Percentiles rank a stretch among this genome's conserved stretches.
phyloP scores from a whole-genome alignment of 2,329 filamentous ascomycete genomes.

The Fusarium scirpi region DNA sequence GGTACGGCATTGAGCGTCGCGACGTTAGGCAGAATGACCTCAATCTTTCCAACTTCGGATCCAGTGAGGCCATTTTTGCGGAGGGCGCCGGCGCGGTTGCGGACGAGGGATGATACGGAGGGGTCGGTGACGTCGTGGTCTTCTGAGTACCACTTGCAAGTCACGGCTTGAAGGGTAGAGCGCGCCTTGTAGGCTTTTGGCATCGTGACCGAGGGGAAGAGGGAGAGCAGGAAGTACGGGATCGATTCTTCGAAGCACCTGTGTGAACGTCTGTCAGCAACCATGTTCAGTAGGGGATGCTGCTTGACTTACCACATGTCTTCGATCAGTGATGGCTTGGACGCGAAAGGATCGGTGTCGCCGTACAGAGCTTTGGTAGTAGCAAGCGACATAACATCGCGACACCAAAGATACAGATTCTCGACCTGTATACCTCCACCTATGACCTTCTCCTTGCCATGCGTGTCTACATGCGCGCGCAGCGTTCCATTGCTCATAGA shows the following conservation, averaged over 20 bases:
- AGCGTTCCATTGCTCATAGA: slow-evolving; percentile 21
- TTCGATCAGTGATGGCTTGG: slow-evolving; percentile 34
- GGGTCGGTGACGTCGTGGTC: slow-evolving; percentile 45
- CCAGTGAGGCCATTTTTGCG: slow-evolving; percentile 48
- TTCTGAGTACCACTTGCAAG: slow-evolving; percentile 50
- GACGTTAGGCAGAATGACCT: slow-evolving; percentile 48
- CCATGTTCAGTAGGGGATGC: accelerated
- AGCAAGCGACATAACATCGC: slow-evolving; percentile 54
- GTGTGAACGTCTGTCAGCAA: neutral
- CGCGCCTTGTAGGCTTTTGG: slow-evolving; percentile 49
- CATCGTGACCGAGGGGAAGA: slow-evolving; percentile 49
- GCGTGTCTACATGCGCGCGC: slow-evolving; percentile 1
- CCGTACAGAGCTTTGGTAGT: slow-evolving; percentile 58
- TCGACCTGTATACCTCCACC: slow-evolving; percentile 47
- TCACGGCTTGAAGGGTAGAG: slow-evolving; percentile 41
- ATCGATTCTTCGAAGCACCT: slow-evolving; percentile 45
- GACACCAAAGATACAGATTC: slow-evolving; percentile 56
- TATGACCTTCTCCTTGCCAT: slow-evolving; percentile 22
- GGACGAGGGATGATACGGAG: slow-evolving; percentile 45
- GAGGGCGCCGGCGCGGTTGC: slow-evolving; percentile 46
- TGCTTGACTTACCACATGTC: slow-evolving; percentile 32
- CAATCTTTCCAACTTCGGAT: slow-evolving; percentile 47
- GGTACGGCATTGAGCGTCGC: slow-evolving; percentile 53
- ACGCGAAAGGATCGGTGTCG: slow-evolving; percentile 56
- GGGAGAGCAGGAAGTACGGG: slow-evolving; percentile 47